Evolutionary conservation across 768 basidiomycete species (phyloP), one percentile per base, ranked within the genome.

Genomic region (Paxillus rubicundulus): DNA sequence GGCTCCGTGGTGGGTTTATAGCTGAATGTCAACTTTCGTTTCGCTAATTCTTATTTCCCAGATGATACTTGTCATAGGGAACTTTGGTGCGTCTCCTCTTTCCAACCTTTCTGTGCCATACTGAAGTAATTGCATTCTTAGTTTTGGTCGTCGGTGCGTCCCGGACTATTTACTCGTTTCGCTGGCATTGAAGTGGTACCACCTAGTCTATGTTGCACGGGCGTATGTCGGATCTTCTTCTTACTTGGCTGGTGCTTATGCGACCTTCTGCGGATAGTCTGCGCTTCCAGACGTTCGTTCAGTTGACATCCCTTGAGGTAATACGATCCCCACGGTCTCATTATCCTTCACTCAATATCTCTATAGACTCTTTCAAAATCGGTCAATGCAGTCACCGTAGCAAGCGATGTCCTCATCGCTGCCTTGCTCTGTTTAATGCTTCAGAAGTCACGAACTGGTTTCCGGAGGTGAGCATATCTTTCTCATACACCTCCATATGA

Each of bases 351-450:
- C 52, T 49, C 20, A 56, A 17, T 6, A 21, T 5, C 7, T 10
- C 33, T 17, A n/a, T 47, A 66, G 65, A 8, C 70, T 5, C 62
- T 82, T 36, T 77, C 80, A 0, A 77, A 77, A 42, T 66, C 79
- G 3, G 74, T 84, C 57, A 83, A 83, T 55, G 79, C 72, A 1
- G 62, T 78, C 4, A 74, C 79, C 3, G 76, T 78, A 0, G 66
- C 67, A 9, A 73, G 73, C 2, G 82, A 84, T 40, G 60, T 80
- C 12, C 53, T 78, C 9, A 83, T 84, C 34, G 80, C 82, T 0
- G 47, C 52, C 12, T 72, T 72, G n/a, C 72, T 84, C 3, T 78
- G 76, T 47, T 54, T 61, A 40, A 57, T 84, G 51, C 68, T 84
- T 32, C 74, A 78, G 12, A 65, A 52, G 14, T 75, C 79, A 1